Conservation (phyloP, 306 rosid genomes). For the Purshia tridentata region DNA sequence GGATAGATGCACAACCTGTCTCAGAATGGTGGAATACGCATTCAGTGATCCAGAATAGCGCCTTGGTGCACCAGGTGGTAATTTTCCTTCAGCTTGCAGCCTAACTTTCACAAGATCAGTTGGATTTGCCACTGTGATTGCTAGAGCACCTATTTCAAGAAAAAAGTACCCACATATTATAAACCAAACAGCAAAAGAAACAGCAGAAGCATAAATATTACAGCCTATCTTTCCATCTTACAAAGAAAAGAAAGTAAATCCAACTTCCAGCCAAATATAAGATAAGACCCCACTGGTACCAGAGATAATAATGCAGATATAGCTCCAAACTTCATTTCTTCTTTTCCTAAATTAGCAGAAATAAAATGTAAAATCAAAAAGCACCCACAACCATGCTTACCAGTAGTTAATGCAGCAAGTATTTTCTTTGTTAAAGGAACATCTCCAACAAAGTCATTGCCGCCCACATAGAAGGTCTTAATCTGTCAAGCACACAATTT, state of each 20-base stretch:
- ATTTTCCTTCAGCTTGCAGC: constrained; percentile 94
- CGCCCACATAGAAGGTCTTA: constrained; percentile 79
- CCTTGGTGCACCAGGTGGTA: constrained; percentile 83
- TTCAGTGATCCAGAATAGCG: constrained; percentile 89
- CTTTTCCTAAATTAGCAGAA: constrained; percentile 3
- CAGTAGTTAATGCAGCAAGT: constrained; percentile 90
- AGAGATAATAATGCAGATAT: background rate
- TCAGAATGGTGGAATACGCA: constrained; percentile 90
- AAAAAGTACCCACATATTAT: constrained; percentile 13
- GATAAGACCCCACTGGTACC: background rate
- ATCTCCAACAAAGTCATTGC: constrained; percentile 82
- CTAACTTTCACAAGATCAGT: constrained; percentile 96
- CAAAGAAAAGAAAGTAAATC: background rate
- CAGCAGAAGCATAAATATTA: background rate
- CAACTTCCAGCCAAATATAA: background rate
- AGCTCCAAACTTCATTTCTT: background rate
- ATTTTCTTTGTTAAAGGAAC: constrained; percentile 85
- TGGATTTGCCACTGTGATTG: constrained; percentile 81
- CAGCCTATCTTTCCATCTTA: background rate
- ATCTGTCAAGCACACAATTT: constrained; percentile 55
- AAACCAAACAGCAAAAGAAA: background rate
- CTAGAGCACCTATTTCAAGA: constrained; percentile 68
- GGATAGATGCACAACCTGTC: constrained; percentile 56
- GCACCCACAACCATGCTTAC: constrained; percentile 42
- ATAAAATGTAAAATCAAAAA: constrained; percentile 14